These are phyloP conservation scores for Hansenula anomala DNA, from an alignment of 1,139 yeast genomes.

Conservation along the genomic window DNA sequence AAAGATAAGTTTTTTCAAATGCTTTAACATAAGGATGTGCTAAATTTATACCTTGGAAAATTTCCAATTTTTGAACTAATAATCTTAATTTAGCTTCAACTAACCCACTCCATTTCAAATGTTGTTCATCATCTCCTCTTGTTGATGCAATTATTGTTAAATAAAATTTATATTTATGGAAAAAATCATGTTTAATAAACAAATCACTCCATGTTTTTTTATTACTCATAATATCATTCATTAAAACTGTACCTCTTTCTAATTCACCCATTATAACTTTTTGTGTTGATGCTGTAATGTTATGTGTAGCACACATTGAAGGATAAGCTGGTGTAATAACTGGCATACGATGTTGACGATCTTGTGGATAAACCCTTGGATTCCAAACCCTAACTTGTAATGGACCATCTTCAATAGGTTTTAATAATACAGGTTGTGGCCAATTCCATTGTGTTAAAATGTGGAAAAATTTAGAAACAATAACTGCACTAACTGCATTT, in stretches of 20 bases:
- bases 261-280: conserved; percentile 73
- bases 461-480: conserved; percentile 81
- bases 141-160: conserved; percentile 80
- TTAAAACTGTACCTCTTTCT: conserved; percentile 64
- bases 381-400: conserved; percentile 96
- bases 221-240: conserved; percentile 64
- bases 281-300: conserved; percentile 84
- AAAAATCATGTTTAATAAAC: conserved; percentile 75
- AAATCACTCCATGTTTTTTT: conserved; percentile 70
- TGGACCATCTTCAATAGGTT: conserved; percentile 95
- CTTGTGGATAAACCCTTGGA: conserved; percentile 84
- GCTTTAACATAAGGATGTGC: conserved; percentile 92
- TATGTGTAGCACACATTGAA: conserved; percentile 98
- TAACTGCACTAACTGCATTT: conserved; percentile 89
- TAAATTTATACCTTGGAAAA: conserved; percentile 62
- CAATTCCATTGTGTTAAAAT: conserved; percentile 90
- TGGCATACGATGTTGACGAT: conserved; percentile 91
- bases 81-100: conserved; percentile 85
- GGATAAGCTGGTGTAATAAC: conserved; percentile 99
- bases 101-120: conserved; percentile 85
- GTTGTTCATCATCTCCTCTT: conserved; percentile 67
- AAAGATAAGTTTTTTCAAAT: conserved; percentile 53
- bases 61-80: conserved; percentile 77
- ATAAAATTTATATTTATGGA: conserved; percentile 79
- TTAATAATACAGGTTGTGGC: conserved; percentile 96